Conservation (phyloP, 352 stramenopile species). For the Elongisporangium anandrum region DNA sequence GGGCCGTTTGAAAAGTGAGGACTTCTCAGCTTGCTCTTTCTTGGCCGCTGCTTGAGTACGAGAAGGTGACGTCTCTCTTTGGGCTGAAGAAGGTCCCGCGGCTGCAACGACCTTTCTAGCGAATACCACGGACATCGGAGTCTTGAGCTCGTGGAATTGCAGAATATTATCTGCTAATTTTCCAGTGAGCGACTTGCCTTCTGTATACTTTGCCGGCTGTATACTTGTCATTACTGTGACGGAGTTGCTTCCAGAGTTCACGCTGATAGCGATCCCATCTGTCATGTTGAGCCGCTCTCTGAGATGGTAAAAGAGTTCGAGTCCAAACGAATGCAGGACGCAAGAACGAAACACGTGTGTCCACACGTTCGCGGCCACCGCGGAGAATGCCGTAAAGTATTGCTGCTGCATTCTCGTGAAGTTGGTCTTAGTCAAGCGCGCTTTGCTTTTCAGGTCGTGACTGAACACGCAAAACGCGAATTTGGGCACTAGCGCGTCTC, state of each 20-base stretch:
- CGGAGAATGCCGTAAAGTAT: slow-evolving; percentile 53
- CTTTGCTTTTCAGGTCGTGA: slow-evolving; percentile 26
- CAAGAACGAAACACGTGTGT: slow-evolving; percentile 46
- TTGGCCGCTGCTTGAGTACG: neutral
- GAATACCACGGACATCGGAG: slow-evolving; percentile 7
- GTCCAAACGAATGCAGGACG: slow-evolving; percentile 39
- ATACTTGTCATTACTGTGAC: slow-evolving; percentile 21
- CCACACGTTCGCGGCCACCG: slow-evolving; percentile 46
- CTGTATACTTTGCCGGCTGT: slow-evolving; percentile 20
- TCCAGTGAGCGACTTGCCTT: slow-evolving; percentile 8
- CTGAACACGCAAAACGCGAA: slow-evolving; percentile 60
- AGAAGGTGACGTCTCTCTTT: neutral
- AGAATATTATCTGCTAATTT: slow-evolving; percentile 27
- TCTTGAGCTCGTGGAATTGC: slow-evolving; percentile 22
- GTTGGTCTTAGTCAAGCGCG: neutral
- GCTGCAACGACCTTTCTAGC: slow-evolving; percentile 9
- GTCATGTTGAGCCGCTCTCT: slow-evolving; percentile 42
- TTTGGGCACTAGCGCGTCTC: slow-evolving; percentile 9
- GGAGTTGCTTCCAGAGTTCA: neutral
- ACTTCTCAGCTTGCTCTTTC: slow-evolving; percentile 1
- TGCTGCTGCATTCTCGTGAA: slow-evolving; percentile 50
- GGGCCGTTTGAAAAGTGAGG: slow-evolving; percentile 24
- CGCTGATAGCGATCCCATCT: slow-evolving; percentile 29
- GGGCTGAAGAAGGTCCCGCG: neutral
- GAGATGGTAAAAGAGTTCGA: slow-evolving; percentile 38